These are phyloP conservation scores for Tillandsia fasciculata DNA, from an alignment of 176 grass and related monocot genomes.

Conservation along the genomic window DNA sequence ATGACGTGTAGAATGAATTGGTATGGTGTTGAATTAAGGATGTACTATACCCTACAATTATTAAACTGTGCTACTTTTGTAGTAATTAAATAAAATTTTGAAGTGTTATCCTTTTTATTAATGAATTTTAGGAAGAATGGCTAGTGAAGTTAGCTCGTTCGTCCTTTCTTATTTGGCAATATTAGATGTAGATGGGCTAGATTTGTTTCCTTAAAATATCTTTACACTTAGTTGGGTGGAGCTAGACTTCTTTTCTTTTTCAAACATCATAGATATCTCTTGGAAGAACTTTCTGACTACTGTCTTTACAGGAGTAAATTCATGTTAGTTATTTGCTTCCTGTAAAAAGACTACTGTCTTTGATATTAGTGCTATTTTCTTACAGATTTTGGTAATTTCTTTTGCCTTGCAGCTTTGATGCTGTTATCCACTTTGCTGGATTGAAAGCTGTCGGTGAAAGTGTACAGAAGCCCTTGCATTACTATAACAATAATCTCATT, in stretches of 20 bases:
- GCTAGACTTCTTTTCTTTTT: too few relatives aligned
- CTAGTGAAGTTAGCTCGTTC: slow-evolving; percentile 11
- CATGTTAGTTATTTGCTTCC: neutral
- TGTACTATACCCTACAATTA: too few relatives aligned
- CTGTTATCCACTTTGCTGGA: slow-evolving; percentile 94
- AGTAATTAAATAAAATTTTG: too few relatives aligned
- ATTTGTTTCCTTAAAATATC: too few relatives aligned
- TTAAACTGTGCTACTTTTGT: too few relatives aligned
- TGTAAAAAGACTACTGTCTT: neutral
- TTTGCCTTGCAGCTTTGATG: slow-evolving; percentile 64
- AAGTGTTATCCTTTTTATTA: too few relatives aligned
- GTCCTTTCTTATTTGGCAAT: slow-evolving; percentile 4
- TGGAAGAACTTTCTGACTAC: neutral
- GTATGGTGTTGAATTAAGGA: too few relatives aligned
- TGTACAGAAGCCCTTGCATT: slow-evolving; percentile 77
- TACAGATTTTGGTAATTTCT: slow-evolving; percentile 2
- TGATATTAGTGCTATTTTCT: neutral
- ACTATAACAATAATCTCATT: slow-evolving; percentile 92
- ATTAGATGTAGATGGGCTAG: too few relatives aligned
- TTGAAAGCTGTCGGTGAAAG: slow-evolving; percentile 98
- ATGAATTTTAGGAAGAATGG: slow-evolving; percentile 3
- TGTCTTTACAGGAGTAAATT: neutral
- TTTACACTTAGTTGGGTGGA: too few relatives aligned
- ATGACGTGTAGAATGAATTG: too few relatives aligned
- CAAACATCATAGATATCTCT: neutral